Evolutionary conservation across 257 asterid species (phyloP), one percentile per base, ranked within the genome.

Genomic region (Primulina tabacum): DNA sequence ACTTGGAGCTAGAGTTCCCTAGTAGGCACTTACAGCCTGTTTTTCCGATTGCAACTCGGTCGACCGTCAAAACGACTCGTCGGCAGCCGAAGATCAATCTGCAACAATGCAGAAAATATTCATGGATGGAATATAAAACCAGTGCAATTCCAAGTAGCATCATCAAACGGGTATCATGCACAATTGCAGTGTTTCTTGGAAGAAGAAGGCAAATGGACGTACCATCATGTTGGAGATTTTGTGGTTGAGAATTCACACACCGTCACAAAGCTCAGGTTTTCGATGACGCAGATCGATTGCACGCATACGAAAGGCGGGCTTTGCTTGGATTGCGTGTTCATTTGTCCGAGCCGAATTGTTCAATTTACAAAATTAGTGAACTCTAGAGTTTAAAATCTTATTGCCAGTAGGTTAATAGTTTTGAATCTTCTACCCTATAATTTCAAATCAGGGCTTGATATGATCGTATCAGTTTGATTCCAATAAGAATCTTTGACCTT

Each of bases 291-390:
- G 78, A 84, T 87, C 21, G 92, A 84, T 67, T 87, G 92, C 50
- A 87, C 88, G 4, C 92, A 87, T 74, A 76, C 83, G 12, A 84
- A 87, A 73, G 90, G 87, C 47, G 92, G 92, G 16, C 77, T 87
- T 26, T 82, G 80, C 40, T 47, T 87, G 60, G 92, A 87, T 64
- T 82, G 79, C 18, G 85, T 81, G 64, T 77, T 84, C 64, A 76
- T 84, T 29, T 71, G 62, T 58, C 90, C 90, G 30, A 24, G 26
- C 26, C 26, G 26, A 24, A 24, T 24, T 24, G 26, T 24, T 24
- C 26, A 24, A 1, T 24, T 24, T 24, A 24, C 26, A 24, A 24
- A 24, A 24, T 24, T 24, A 24, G 26, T 24, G 1, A 24, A 24
- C 26, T 24, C 26, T 24, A 24, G 26, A 24, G 26, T 24, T 24